Percentiles rank a stretch among this genome's conserved stretches.
Conservation (phyloP, 371 early-diverging fungal species). For the Choanephora cucurbitarum region DNA sequence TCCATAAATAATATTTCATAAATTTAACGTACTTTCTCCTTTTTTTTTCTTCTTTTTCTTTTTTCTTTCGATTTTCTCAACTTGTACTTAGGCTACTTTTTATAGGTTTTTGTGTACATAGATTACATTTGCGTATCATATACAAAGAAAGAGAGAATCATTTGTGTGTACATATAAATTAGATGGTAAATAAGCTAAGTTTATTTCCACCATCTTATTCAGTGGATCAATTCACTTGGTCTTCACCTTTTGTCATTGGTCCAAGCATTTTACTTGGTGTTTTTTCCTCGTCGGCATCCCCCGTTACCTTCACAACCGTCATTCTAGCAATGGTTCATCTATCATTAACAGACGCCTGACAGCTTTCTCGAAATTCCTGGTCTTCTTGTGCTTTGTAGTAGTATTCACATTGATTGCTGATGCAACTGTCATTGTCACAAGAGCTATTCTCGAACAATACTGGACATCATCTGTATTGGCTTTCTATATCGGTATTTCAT, state of each 20-base stretch:
- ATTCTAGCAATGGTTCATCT: not conserved
- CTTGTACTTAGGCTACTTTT: no score
- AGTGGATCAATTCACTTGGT: slow-evolving; percentile 28
- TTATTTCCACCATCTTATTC: slow-evolving; percentile 38
- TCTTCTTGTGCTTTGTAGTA: slow-evolving; percentile 22
- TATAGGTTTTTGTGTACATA: not conserved
- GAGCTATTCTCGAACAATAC: slow-evolving; percentile 29
- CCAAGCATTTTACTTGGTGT: slow-evolving; percentile 31
- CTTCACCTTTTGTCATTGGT: slow-evolving; percentile 21
- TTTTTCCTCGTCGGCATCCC: slow-evolving; percentile 25
- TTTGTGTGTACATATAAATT: not conserved
- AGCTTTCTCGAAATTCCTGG: slow-evolving; percentile 31
- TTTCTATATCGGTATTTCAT: slow-evolving; percentile 34
- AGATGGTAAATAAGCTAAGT: slow-evolving; percentile 4
- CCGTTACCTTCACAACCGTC: slow-evolving; percentile 30
- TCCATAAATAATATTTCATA: no score
- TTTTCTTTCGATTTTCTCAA: no score
- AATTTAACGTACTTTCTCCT: slow-evolving; percentile 7
- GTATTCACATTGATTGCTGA: slow-evolving; percentile 33
- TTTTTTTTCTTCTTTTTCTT: slow-evolving; percentile 9
- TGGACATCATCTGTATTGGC: slow-evolving; percentile 38
- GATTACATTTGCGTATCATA: not conserved
- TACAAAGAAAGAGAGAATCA: not conserved
- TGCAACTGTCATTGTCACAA: slow-evolving; percentile 29
- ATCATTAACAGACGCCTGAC: slow-evolving; percentile 14